Evolutionary conservation across 2,329 filamentous ascomycete genomes (phyloP).

Genomic region (Fusarium citri): DNA sequence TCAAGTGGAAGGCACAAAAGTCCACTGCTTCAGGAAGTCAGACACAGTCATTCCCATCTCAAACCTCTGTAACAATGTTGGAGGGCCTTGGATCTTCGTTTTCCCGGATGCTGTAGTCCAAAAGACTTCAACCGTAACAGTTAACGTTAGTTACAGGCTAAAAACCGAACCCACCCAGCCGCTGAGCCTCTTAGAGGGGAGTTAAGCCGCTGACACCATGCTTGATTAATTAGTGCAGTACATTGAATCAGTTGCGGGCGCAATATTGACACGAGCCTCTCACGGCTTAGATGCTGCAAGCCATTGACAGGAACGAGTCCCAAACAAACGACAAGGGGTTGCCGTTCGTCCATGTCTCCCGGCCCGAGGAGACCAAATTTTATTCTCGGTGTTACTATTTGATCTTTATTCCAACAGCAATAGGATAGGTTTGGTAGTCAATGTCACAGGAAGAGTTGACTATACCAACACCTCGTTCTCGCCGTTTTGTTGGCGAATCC

Average conservation of each 20-base stretch:
- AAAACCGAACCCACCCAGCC: slow-evolving; percentile 27
- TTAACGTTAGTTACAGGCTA: slow-evolving; percentile 20
- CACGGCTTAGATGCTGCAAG: slow-evolving; percentile 28
- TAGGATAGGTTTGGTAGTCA: neutral
- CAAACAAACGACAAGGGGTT: slow-evolving; percentile 29
- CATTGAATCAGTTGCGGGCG: slow-evolving; percentile 47
- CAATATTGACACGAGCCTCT: slow-evolving; percentile 42
- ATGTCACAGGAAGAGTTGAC: neutral
- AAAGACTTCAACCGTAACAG: slow-evolving; percentile 11
- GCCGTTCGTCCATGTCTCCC: slow-evolving; percentile 22
- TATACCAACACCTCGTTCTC: neutral
- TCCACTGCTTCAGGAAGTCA: too few species aligned
- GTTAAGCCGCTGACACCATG: slow-evolving; percentile 44
- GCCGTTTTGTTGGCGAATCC: neutral
- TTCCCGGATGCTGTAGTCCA: slow-evolving; percentile 18
- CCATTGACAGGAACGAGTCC: slow-evolving; percentile 34
- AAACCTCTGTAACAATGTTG: slow-evolving; percentile 1
- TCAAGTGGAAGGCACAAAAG: neutral
- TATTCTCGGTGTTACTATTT: slow-evolving; percentile 25
- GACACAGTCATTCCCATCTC: neutral
- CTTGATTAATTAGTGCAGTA: slow-evolving; percentile 39
- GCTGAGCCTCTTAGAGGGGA: slow-evolving; percentile 13
- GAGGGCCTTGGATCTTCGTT: slow-evolving; percentile 34
- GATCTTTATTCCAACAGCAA: slow-evolving; percentile 4
- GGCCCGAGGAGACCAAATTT: slow-evolving; percentile 23